A percentile compares a stretch with the other conserved stretches of the same genome.
phyloP scores from a whole-genome alignment of 768 basidiomycete species.

The Lactifluus pinguis region DNA sequence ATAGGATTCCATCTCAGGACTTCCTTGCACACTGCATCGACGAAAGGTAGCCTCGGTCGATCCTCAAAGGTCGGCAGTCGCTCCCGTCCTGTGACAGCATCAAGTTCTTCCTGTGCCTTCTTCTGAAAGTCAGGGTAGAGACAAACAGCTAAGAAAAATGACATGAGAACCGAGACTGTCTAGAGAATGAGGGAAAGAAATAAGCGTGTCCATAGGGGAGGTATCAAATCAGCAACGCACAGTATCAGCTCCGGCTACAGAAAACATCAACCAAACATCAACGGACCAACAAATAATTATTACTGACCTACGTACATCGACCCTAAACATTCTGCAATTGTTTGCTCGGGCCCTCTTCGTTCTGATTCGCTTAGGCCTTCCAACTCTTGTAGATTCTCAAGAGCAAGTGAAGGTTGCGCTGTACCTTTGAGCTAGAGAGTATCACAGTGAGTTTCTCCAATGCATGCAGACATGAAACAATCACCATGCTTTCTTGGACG shows the following conservation, averaged over 20 bases:
- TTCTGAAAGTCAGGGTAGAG: neutral
- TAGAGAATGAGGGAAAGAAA: neutral
- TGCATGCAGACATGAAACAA: neutral
- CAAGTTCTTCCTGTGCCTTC: neutral
- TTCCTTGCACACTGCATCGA: neutral
- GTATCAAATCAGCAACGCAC: neutral
- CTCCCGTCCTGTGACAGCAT: neutral
- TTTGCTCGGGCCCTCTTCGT: neutral
- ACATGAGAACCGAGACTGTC: neutral
- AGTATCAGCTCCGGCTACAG: neutral
- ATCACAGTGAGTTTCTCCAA: neutral
- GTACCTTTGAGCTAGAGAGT: neutral
- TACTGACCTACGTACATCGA: constrained; percentile 1
- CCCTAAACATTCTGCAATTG: neutral
- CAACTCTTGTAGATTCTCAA: neutral
- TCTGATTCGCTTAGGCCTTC: neutral
- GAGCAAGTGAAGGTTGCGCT: neutral
- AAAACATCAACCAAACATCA: neutral
- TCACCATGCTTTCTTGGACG: neutral
- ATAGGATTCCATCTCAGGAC: neutral
- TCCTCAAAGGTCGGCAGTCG: neutral
- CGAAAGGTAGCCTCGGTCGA: neutral
- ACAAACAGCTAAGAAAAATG: neutral
- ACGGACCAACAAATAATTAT: too few relatives aligned
- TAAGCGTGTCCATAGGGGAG: neutral